Evolutionary conservation across 2,329 filamentous ascomycete species (phyloP), one percentile per base, ranked within the genome.

Genomic region (Fusarium xylarioides): DNA sequence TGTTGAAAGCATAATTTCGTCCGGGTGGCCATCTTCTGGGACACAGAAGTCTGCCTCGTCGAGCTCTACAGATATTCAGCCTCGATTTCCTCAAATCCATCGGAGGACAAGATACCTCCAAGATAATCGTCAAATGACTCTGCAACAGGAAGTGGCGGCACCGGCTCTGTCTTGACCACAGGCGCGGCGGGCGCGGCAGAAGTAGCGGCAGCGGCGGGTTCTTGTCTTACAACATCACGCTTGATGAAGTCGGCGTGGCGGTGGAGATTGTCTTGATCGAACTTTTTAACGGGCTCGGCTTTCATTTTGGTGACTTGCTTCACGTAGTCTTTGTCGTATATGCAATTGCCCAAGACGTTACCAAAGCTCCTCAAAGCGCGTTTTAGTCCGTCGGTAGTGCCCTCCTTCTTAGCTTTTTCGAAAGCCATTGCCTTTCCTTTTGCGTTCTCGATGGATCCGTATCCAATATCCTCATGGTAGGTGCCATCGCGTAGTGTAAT

Each of bases 381-480:
- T 83, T 99, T 99, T 79, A 99, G 81, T 3, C 91, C 96, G 83
- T 99, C 96, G 15, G 97, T 98, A 6, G 95, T 97, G 12, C 94
- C 97, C 84, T 98, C 95, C 81, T 99, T 99, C 85, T 98, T 99
- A 2, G 96, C 95, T 83, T 99, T 99, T 81, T 99, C 96, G 78
- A 98, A 99, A 0, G 95, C 96, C 57, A 93, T 92, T 7, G 95
- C 95, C 84, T 99, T 99, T 63, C 94, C 93, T 83, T 95, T 97
- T 81, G 92, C 94, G 79, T 99, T 99, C 82, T 98, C 95, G 76
- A 97, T 97, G 75, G 96, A 93, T 12, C 96, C 96, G 79, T 99
- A 99, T 34, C 96, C 96, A 70, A 98, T 92, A 80, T 99, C 96
- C 88, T 99, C 96, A 80, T 98, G 96, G 80, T 91, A 98, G n/a